Evolutionary conservation across 2,329 filamentous ascomycete species (phyloP), one percentile per base, ranked within the genome.

Genomic region (Metarhizium album): DNA sequence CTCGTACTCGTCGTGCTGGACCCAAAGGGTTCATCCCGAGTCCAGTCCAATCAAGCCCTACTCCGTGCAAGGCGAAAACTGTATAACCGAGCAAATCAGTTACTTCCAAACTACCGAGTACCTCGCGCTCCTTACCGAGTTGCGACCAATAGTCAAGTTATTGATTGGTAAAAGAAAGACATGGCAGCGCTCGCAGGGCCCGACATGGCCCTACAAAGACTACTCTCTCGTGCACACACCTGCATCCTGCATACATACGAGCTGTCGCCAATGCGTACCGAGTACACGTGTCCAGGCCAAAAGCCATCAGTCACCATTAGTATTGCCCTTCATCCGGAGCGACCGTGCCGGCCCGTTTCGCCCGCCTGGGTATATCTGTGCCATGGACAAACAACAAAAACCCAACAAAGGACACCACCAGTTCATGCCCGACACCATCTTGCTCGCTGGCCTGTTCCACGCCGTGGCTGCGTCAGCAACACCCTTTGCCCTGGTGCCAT

Each of bases 351-450:
- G 29, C 42, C 47, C 24, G 27, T 27, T n/a, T 31, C 47, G 24
- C 47, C 22, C 37, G 16, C 24, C 31, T 49, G 47, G 40, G 42
- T 49, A 49, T 49, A 49, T n/a, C 24, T 23, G 29, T 49, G 29
- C 45, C 47, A 49, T 14, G 22, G 29, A 16, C 37, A 20, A 33
- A 33, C 16, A 11, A 33, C 16, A 11, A 42, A 42, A 40, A 22
- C 20, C 42, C 29, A 42, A 14, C 40, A 27, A 31, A 49, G 18
- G 47, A 45, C 31, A 42, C 48, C 23, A 38, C 23, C 20, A 45
- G 31, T 37, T 45, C 40, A n/a, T 43, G 43, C 24, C 18, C 18
- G 43, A 31, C 24, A 31, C 43, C 13, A 29, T 46, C 43, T 45
- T 42, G 16, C 27, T 45, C 22, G 42, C 42, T 45, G 48, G 40